phyloP scores from a whole-genome alignment of 1,139 yeast species.

The Wickerhamiella pararugosa region DNA sequence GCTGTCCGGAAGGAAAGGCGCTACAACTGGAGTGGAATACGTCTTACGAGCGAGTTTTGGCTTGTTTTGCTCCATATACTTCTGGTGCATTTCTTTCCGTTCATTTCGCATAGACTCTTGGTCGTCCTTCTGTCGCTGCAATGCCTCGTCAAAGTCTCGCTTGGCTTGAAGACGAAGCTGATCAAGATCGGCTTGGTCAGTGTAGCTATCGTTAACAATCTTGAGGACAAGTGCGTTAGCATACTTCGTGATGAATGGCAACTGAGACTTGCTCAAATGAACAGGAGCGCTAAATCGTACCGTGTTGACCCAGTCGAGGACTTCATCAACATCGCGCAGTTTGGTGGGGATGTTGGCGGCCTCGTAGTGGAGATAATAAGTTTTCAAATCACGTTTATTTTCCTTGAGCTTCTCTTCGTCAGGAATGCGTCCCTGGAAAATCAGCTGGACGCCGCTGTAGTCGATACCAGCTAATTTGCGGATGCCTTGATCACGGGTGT shows the following conservation, averaged over 20 bases:
- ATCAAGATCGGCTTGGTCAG: constrained; percentile 7
- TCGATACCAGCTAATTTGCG: constrained; percentile 16
- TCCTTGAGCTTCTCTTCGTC: constrained; percentile 1
- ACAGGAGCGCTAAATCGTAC: constrained; percentile 7
- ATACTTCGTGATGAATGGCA: not conserved
- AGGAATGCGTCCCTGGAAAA: constrained; percentile 8
- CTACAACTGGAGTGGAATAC: constrained; percentile 11
- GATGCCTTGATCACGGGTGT: constrained; percentile 21
- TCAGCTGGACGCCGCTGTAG: constrained; percentile 13
- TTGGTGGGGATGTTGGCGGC: constrained; percentile 11
- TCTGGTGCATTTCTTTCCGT: constrained; percentile 12
- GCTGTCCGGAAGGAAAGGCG: constrained; percentile 10
- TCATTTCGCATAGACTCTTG: constrained; percentile 12
- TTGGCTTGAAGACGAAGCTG: constrained; percentile 4
- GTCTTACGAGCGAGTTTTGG: constrained; percentile 10
- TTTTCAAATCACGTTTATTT: constrained; percentile 3
- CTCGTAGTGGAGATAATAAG: constrained; percentile 11
- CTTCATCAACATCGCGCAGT: constrained; percentile 11
- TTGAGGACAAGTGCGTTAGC: constrained; percentile 2
- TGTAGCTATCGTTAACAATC: not conserved
- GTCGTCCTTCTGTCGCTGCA: constrained; percentile 9
- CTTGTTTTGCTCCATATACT: constrained; percentile 10
- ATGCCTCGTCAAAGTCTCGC: constrained; percentile 3
- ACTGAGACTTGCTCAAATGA: not conserved
- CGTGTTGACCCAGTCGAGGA: constrained; percentile 8